phyloP scores from a whole-genome alignment of 108 stramenopile genomes.

The Nitzschia sp. region DNA sequence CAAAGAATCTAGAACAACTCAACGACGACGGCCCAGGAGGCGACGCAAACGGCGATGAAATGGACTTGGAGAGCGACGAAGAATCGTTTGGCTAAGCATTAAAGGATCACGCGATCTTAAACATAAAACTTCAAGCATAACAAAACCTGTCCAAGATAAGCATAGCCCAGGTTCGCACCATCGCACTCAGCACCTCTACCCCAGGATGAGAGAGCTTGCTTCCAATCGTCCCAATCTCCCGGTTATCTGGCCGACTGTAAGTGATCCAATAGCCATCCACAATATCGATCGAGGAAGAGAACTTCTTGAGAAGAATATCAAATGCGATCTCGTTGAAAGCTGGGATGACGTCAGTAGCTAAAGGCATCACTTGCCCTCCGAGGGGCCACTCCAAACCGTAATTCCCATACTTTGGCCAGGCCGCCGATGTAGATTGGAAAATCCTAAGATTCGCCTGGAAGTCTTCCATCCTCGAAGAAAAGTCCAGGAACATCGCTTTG shows the following conservation, averaged over 20 bases:
- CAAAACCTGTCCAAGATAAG: conserved; percentile 46
- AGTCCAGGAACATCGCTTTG: conserved; percentile 33
- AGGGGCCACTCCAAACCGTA: conserved; percentile 69
- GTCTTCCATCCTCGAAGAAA: conserved; percentile 26
- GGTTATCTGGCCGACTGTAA: conserved; percentile 73
- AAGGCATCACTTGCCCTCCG: conserved; percentile 54
- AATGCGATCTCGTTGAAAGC: conserved; percentile 67
- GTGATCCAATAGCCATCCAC: conserved; percentile 81
- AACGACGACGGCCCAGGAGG: too few relatives aligned
- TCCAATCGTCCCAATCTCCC: conserved; percentile 66
- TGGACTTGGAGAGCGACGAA: conserved; percentile 5
- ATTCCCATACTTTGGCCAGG: conserved; percentile 76
- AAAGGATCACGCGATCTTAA: too few relatives aligned
- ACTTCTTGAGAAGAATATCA: conserved; percentile 29
- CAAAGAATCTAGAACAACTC: too few relatives aligned
- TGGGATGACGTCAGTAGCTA: conserved; percentile 51
- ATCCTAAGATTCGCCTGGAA: conserved; percentile 58
- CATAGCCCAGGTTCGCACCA: conserved; percentile 64
- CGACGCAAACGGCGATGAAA: too few relatives aligned
- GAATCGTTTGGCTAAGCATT: not conserved
- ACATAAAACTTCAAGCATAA: too few relatives aligned
- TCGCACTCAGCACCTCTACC: conserved; percentile 61
- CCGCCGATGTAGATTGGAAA: conserved; percentile 78
- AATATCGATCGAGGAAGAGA: conserved; percentile 35
- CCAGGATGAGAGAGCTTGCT: conserved; percentile 83